These are phyloP conservation scores for Acanthamoeba rhysodes DNA, from an alignment of 208 protist genomes.

Conservation along the genomic window DNA sequence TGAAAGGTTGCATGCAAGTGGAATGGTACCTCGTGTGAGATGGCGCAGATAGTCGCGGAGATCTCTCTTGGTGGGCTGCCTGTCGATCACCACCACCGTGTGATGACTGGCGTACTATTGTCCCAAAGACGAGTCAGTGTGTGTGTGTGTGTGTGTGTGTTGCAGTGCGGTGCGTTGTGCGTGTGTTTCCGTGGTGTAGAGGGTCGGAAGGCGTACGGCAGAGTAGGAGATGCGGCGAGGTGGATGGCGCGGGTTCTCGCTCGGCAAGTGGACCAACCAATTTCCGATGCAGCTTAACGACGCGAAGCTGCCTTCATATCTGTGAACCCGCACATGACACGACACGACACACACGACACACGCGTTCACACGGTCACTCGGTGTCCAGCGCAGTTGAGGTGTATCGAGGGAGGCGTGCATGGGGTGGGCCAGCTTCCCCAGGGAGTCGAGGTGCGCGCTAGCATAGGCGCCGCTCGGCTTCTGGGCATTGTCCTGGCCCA, in stretches of 20 bases:
- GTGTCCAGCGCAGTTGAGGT: too few relatives aligned
- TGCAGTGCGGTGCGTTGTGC: neutral
- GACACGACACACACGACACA: neutral
- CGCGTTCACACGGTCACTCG: neutral
- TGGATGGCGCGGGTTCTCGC: conserved; percentile 1
- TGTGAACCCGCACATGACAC: neutral
- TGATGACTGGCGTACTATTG: conserved; percentile 31
- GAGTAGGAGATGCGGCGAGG: conserved; percentile 15
- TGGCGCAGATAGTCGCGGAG: conserved; percentile 18
- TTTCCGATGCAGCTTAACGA: conserved; percentile 41
- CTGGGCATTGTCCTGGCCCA: neutral
- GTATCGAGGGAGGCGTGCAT: neutral
- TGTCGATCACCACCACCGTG: conserved; percentile 43
- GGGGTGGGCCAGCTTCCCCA: neutral
- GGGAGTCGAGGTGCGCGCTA: neutral
- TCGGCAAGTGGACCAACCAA: conserved; percentile 14
- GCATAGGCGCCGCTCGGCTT: neutral
- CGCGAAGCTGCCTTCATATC: neutral
- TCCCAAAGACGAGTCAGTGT: neutral
- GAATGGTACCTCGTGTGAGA: conserved; percentile 11
- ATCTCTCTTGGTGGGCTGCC: neutral
- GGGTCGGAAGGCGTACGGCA: neutral
- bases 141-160: neutral
- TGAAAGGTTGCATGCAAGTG: neutral
- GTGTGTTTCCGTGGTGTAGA: too few relatives aligned